phyloP scores from a whole-genome alignment of 1,284 basidiomycete species.

The Polyporus tsugae region DNA sequence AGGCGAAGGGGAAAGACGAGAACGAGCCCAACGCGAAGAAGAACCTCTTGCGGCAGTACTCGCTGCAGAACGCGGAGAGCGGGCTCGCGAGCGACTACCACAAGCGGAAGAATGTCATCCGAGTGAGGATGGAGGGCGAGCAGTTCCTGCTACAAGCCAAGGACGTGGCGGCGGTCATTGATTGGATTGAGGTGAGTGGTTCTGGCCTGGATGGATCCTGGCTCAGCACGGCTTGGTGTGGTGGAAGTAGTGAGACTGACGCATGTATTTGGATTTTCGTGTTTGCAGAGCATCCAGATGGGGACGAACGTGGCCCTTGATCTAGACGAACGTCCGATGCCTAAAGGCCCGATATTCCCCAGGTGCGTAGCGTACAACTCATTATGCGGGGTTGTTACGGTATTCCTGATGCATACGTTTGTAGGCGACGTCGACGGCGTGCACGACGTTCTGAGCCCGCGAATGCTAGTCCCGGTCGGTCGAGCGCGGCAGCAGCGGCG shows the following conservation, averaged over 20 bases:
- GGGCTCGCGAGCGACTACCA: constrained; percentile 95
- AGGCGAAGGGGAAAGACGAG: constrained; percentile 31
- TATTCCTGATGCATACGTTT: constrained; percentile 9
- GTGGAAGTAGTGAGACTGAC: not conserved
- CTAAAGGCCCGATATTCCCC: constrained; percentile 83
- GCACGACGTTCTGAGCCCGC: constrained; percentile 22
- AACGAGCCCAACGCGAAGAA: constrained; percentile 52
- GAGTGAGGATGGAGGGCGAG: constrained; percentile 92
- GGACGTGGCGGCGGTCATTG: constrained; percentile 87
- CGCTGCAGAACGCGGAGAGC: constrained; percentile 90
- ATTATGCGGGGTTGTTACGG: not conserved
- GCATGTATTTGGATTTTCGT: not conserved
- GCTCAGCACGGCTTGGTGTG: not conserved
- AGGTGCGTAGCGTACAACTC: constrained; percentile 53
- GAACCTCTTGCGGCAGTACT: constrained; percentile 72
- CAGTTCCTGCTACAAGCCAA: constrained; percentile 95
- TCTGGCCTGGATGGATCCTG: not conserved
- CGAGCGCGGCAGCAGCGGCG: not conserved
- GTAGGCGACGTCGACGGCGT: constrained; percentile 31
- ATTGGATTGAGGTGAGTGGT: constrained; percentile 90
- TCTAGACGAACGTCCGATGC: constrained; percentile 90
- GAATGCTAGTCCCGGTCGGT: not conserved
- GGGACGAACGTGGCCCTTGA: constrained; percentile 94
- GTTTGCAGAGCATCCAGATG: constrained; percentile 82
- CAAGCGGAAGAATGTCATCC: constrained; percentile 95